These are phyloP conservation scores for Fagus sylvatica DNA, from an alignment of 306 rosid genomes.

Conservation along the genomic window DNA sequence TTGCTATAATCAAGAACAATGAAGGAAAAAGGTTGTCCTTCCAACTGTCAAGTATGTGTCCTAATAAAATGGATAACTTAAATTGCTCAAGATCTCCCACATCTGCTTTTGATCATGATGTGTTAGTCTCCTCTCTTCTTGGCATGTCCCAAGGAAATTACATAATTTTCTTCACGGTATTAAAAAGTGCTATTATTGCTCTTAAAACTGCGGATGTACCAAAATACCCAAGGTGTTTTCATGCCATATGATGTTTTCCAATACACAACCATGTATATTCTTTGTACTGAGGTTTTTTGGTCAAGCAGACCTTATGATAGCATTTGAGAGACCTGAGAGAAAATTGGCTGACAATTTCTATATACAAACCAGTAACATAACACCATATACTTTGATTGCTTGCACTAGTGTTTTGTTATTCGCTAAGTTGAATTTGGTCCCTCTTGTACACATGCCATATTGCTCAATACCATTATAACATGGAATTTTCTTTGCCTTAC, in stretches of 20 bases:
- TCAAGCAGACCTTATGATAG: not conserved
- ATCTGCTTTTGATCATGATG: not conserved
- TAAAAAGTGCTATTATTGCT: not conserved
- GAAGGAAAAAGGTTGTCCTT: not conserved
- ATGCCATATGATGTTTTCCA: not conserved
- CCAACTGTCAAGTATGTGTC: not conserved
- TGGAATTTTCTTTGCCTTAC: conserved; percentile 31
- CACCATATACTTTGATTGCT: not conserved
- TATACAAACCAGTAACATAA: not conserved
- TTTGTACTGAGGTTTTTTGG: not conserved
- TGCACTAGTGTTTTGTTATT: conserved; percentile 14
- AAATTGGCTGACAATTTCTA: conserved; percentile 3
- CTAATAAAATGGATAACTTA: not conserved
- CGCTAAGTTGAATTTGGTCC: conserved; percentile 9
- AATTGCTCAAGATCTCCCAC: not conserved
- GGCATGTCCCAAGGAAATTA: too few relatives aligned
- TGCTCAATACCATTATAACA: not conserved
- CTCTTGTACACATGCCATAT: not conserved
- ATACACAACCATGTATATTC: not conserved
- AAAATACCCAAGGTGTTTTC: not conserved
- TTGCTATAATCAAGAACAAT: not conserved
- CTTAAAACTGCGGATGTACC: not conserved
- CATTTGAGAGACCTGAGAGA: not conserved
- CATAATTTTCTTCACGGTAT: not conserved
- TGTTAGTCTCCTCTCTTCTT: too few relatives aligned